Base-by-base conservation (phyloP, 2,329 filamentous ascomycete genomes). In the Colletotrichum nymphaeae region DNA sequence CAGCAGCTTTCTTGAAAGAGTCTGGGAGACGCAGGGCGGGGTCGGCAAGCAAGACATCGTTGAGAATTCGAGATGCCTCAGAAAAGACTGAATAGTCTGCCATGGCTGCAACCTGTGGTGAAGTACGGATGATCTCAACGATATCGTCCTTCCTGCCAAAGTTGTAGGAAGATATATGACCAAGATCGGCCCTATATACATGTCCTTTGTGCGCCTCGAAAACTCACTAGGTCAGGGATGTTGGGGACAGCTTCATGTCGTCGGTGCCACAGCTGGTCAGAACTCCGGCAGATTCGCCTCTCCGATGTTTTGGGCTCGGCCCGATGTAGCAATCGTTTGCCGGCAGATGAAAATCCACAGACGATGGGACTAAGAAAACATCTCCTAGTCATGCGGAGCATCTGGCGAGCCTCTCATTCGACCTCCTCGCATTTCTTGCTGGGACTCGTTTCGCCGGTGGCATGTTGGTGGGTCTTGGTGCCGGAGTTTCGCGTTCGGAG, bases 11-110 rank as follows among this genome's bases (percentile, higher is more conserved):
- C 37, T 19, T 60, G 26, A 71, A 71, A 4, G 63, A 55, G 1
- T 16, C 1, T 4, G 55, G 56, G 26, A 71, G 32, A 1, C 42
- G 26, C 3, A 71, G 14, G 7, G 63, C 53, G 16, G 42, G 22
- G 28, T 71, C 68, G 14, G 30, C 6, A 5, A 71, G 68, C 7
- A 71, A 46, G 4, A 71, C 32, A 3, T 71, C 68, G 12, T 55
- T 55, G 4, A 71, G 42, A n/a, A 71, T 60, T 2, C 68, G 56
- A 35, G 56, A 56, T 37, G 63, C 52, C 53, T 66, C 53, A 32
- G 26, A 12, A 30, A 42, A 46, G 57, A 42, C 37, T 42, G 37
- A 42, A 42, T 42, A 42, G 16, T 42, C 16, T 19, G 37, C 12
- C 37, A 42, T 42, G 16, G 37, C 0, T 42, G 37, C 37, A 42